Percentiles rank a stretch among this genome's conserved stretches.
phyloP scores from a whole-genome alignment of 2,329 filamentous ascomycete genomes.

The Fusarium pseudonygamai region DNA sequence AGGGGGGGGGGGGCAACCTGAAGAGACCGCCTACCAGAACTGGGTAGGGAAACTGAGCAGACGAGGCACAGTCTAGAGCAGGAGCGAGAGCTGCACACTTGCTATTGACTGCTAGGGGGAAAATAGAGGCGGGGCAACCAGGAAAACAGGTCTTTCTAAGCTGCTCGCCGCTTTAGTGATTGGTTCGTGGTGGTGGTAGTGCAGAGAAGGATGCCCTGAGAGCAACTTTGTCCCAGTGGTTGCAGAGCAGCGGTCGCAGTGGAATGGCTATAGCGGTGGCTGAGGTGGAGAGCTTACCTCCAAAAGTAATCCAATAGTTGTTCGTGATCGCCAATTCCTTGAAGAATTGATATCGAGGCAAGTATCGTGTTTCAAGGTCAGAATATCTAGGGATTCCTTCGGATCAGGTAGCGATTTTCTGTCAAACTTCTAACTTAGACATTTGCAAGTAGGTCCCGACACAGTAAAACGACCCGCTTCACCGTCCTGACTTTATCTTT shows the following conservation, averaged over 20 bases:
- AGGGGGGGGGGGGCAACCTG: slow-evolving; percentile 23
- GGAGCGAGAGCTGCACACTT: slow-evolving; percentile 21
- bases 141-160: slow-evolving; percentile 23
- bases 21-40: slow-evolving; percentile 43
- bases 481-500: slow-evolving; percentile 32
- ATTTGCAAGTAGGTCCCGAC: neutral
- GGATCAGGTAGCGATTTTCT: neutral
- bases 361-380: neutral
- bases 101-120: slow-evolving; percentile 4
- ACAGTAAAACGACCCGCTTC: slow-evolving; percentile 15
- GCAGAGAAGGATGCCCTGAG: slow-evolving; percentile 31
- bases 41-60: slow-evolving; percentile 28
- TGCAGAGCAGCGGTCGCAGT: slow-evolving; percentile 23
- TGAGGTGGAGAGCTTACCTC: slow-evolving; percentile 29
- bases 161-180: slow-evolving; percentile 49
- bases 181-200: slow-evolving; percentile 49
- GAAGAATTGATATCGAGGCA: neutral
- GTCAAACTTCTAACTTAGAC: neutral
- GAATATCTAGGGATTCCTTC: neutral
- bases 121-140: slow-evolving; percentile 36
- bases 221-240: slow-evolving; percentile 33
- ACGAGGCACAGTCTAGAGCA: slow-evolving; percentile 33
- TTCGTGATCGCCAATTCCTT: slow-evolving; percentile 14
- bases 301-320: neutral
- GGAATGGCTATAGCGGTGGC: slow-evolving; percentile 35